phyloP scores from a whole-genome alignment of 495 filamentous ascomycete genomes.

The Talaromyces proteolyticus region DNA sequence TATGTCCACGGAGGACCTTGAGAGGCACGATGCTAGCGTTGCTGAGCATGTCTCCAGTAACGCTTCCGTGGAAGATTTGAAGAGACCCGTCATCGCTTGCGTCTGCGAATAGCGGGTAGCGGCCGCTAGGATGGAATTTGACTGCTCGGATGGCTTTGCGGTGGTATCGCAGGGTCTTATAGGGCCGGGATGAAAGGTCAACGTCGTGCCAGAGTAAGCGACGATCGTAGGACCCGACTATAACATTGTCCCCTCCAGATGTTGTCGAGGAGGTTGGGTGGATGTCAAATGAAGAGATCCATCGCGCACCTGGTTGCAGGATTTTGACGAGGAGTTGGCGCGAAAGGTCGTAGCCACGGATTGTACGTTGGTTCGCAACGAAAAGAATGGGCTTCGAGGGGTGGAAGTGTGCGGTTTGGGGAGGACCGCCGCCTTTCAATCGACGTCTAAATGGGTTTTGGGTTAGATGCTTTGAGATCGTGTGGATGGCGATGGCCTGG shows the following conservation, averaged over 20 bases:
- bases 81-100: conserved; percentile 89
- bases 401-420: conserved; percentile 91
- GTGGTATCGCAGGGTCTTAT: conserved; percentile 95
- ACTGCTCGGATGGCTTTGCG: conserved; percentile 83
- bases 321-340: conserved; percentile 85
- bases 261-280: conserved; percentile 59
- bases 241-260: conserved; percentile 78
- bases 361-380: conserved; percentile 86
- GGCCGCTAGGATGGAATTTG: conserved; percentile 71
- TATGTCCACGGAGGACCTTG: conserved; percentile 89
- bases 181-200: conserved; percentile 81
- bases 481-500: conserved; percentile 87
- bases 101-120: conserved; percentile 83
- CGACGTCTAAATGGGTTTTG: conserved; percentile 83
- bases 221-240: conserved; percentile 90
- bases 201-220: conserved; percentile 96
- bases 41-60: conserved; percentile 88
- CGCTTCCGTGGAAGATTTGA: conserved; percentile 95
- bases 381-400: conserved; percentile 90
- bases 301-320: conserved; percentile 85
- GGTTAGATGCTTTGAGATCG: conserved; percentile 86
- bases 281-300: conserved; percentile 91
- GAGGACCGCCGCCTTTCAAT: conserved; percentile 70
- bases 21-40: conserved; percentile 94
- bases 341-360: conserved; percentile 88